These are phyloP conservation scores for Aspergillus terreus DNA, from an alignment of 2,329 filamentous ascomycete genomes.

Conservation along the genomic window DNA sequence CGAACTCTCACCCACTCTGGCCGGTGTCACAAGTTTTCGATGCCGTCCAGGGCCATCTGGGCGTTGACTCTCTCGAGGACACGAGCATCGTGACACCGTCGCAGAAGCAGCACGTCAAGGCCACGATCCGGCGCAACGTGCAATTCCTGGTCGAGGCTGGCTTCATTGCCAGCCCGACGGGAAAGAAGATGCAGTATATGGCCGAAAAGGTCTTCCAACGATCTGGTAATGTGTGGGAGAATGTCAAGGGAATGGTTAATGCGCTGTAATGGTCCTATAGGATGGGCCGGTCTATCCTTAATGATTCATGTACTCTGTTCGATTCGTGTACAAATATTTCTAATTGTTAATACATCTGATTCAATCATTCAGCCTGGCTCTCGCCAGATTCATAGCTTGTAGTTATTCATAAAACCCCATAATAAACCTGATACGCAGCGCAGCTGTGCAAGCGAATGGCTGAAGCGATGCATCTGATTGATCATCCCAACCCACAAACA, in stretches of 20 bases:
- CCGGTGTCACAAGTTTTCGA: slow-evolving; percentile 8
- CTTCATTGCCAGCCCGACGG: slow-evolving; percentile 11
- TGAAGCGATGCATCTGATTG: background rate
- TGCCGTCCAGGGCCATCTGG: slow-evolving; percentile 7
- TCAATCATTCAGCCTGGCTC: background rate
- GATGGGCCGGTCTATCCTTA: slow-evolving; percentile 1
- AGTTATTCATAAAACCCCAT: background rate
- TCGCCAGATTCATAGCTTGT: background rate
- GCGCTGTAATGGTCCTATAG: slow-evolving; percentile 3
- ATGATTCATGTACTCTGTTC: background rate
- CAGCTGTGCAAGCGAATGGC: background rate
- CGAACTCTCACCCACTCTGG: slow-evolving; percentile 9
- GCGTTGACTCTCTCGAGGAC: slow-evolving; percentile 1
- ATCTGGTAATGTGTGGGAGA: slow-evolving; percentile 14
- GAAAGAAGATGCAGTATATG: slow-evolving; percentile 13
- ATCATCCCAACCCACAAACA: background rate
- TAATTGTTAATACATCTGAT: background rate
- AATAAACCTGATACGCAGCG: background rate
- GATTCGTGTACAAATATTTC: background rate
- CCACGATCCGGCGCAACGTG: slow-evolving; percentile 9
- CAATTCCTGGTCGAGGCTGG: slow-evolving; percentile 12
- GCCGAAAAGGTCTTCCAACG: slow-evolving; percentile 13
- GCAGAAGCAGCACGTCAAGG: slow-evolving; percentile 13
- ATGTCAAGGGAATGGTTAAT: slow-evolving; percentile 13
- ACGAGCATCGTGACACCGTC: slow-evolving; percentile 9